Base-by-base conservation (phyloP, 805 yeast species). In the Metschnikowia kunwiensis region DNA sequence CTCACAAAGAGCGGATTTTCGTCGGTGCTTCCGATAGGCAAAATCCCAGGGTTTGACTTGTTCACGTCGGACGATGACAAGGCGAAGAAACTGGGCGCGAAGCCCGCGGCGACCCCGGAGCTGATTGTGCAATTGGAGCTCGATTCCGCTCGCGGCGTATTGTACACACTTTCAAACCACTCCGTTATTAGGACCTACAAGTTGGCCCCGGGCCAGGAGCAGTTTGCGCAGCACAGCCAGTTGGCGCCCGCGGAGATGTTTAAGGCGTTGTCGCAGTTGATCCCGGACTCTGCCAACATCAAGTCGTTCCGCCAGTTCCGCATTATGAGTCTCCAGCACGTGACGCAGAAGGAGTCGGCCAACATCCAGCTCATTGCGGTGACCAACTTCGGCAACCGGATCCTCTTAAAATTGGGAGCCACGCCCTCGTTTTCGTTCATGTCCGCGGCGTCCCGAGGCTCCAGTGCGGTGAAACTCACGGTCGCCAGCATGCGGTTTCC, bases 111-210 rank as follows among this genome's bases (percentile, higher is more conserved):
- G 4, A 57, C 60, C 13, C 75, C 78, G 3, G 95, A 86, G 51
- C 60, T 72, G 0, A 65, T 86, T n/a, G 53, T 65, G 2, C 85
- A 83, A 50, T 53, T 88, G 29, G 77, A 72, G 30, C 66, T 88
- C 27, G 98, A 93, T 58, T 78, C 83, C 42, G 75, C 86, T 2
- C 76, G 96, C 55, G 78, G 78, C 20, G 70, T 86, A 15, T 56
- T 93, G 12, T 93, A 93, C 58, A 77, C 96, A 0, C 71, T 93
- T 31, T 84, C 96, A 0, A 81, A 87, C 15, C 78, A 74, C 40
- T 87, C 96, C 0, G 74, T 78, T n/a, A 77, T 93, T 14, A 75
- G 94, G 50, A 86, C 86, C 3, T 91, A 87, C 58, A 74, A 75
- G 53, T 67, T 86, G 43, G 68, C 65, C 11, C 51, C 58, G n/a